Evolutionary conservation across 176 grass and related monocot species (phyloP).

Genomic region (Avena insularis): DNA sequence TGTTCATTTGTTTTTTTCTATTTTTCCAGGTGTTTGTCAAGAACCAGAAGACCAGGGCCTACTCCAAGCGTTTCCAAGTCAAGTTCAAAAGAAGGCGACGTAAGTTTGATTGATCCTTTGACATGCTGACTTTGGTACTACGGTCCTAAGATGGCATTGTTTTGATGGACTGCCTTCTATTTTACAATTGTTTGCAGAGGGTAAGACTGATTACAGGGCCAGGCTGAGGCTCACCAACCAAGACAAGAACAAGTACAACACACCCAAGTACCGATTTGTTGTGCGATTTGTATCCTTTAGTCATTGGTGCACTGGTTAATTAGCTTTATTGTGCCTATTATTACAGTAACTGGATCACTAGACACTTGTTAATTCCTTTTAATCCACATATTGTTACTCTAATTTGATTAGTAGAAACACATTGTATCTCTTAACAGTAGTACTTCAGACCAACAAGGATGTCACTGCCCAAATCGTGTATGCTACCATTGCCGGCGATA

Average conservation of each 20-base stretch:
- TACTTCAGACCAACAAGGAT: constrained; percentile 60
- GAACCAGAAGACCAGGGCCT: constrained; percentile 58
- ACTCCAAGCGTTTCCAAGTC: constrained; percentile 83
- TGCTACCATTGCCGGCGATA: constrained; percentile 62
- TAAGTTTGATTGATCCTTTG: constrained; percentile 10
- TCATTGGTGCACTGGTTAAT: neutral
- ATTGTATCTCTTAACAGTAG: constrained; percentile 37
- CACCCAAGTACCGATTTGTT: constrained; percentile 68
- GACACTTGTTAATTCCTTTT: neutral
- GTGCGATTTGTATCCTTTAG: constrained; percentile 63
- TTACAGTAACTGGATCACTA: neutral
- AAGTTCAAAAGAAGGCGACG: constrained; percentile 71
- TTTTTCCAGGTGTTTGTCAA: constrained; percentile 59
- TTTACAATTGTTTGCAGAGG: constrained; percentile 39
- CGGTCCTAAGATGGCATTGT: neutral
- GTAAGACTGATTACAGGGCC: constrained; percentile 74
- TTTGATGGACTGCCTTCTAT: neutral
- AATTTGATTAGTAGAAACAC: neutral
- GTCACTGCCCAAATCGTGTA: constrained; percentile 58
- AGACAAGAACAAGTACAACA: constrained; percentile 79
- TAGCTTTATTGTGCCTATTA: neutral
- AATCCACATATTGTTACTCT: neutral
- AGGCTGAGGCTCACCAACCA: constrained; percentile 70
- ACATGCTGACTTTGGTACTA: neutral
- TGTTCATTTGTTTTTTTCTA: neutral